A percentile compares a stretch with the other conserved stretches of the same genome.
Evolutionary conservation across 2,329 filamentous ascomycete genomes (phyloP).

Genomic region (Podosphaera xanthii): DNA sequence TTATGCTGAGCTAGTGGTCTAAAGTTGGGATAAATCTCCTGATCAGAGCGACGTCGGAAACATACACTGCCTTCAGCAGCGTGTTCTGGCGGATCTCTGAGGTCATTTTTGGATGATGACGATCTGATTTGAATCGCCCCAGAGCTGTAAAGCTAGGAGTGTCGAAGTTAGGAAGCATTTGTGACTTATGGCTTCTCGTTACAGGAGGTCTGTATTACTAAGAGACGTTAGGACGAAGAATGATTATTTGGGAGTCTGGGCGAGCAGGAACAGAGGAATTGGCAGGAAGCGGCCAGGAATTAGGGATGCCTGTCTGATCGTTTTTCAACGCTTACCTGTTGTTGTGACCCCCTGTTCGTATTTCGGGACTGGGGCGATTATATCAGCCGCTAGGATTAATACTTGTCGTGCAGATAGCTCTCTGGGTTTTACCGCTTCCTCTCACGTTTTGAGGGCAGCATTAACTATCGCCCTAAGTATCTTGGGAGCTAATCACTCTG

Average conservation of each 20-base stretch:
- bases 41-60: not conserved
- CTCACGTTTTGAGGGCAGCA: not conserved
- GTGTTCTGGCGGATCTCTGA: not conserved
- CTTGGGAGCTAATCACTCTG: not conserved
- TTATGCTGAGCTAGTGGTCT: not conserved
- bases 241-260: not conserved
- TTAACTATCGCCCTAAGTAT: not conserved
- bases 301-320: not conserved
- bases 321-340: not conserved
- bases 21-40: not conserved
- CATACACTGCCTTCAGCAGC: not conserved
- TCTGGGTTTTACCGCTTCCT: not conserved
- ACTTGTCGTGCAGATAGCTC: not conserved
- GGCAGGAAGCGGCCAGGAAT: not conserved
- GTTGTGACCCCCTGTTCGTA: not conserved
- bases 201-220: not conserved
- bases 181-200: not conserved
- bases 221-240: not conserved
- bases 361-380: not conserved
- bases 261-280: not conserved
- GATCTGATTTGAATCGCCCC: not conserved
- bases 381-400: not conserved
- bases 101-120: not conserved
- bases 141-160: not conserved
- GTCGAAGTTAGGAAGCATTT: not conserved